Percentiles rank a stretch among this genome's conserved stretches.
Evolutionary conservation across 176 grass and related monocot species (phyloP).

Genomic region (Luzula sylvatica): DNA sequence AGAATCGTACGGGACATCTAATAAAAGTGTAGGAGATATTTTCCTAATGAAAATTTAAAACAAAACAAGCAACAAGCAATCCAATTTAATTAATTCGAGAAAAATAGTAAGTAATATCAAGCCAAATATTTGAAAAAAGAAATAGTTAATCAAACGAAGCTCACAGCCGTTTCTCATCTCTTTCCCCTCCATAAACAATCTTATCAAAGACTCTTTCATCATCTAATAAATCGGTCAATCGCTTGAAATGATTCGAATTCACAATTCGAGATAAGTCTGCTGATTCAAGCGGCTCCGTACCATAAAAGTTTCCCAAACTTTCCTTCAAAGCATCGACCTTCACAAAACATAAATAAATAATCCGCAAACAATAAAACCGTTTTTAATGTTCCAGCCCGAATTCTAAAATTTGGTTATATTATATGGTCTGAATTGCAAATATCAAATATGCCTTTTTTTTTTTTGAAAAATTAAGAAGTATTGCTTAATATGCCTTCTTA

Average conservation of each 20-base stretch:
- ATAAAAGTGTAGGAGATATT: constrained; percentile 62
- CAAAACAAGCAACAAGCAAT: background rate
- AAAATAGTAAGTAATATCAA: no score
- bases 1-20: constrained; percentile 56
- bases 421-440: no score
- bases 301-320: constrained; percentile 40
- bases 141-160: no score
- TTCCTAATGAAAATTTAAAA: constrained; percentile 26
- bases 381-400: no score
- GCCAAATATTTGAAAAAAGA: no score
- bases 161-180: constrained; percentile 27
- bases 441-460: no score
- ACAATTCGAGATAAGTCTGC: constrained; percentile 43
- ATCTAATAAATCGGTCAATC: constrained; percentile 35
- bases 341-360: constrained; percentile 19
- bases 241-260: constrained; percentile 44
- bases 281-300: constrained; percentile 5
- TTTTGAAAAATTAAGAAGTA: no score
- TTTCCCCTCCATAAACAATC: constrained; percentile 47
- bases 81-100: no score
- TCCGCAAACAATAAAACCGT: background rate
- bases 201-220: constrained; percentile 36
- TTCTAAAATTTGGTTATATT: no score
- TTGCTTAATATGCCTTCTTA: background rate
- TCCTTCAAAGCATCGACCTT: constrained; percentile 62